Evolutionary conservation across 306 rosid species (phyloP).

Genomic region (Quercus aquifolioides): DNA sequence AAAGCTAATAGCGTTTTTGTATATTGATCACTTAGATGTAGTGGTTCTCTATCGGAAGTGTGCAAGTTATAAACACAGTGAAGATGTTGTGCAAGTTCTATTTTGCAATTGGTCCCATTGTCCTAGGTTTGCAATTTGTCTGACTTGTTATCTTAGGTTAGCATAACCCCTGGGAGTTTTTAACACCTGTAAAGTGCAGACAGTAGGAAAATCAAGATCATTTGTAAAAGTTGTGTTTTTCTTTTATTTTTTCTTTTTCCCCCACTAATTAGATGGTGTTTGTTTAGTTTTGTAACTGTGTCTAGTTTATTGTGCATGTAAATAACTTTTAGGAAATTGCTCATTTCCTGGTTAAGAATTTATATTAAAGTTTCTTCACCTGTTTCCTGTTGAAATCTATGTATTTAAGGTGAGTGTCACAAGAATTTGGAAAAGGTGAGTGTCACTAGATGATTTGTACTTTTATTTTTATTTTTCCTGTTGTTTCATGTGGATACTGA

Average conservation of each 20-base stretch:
- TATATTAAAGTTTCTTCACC: too few relatives aligned
- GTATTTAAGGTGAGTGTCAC: too few relatives aligned
- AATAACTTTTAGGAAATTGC: not conserved
- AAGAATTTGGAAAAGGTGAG: too few relatives aligned
- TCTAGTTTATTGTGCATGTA: not conserved
- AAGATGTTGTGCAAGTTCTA: constrained; percentile 34
- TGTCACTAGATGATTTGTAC: not conserved
- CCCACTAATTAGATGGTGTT: too few relatives aligned
- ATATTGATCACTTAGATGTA: constrained; percentile 19
- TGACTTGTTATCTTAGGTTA: constrained; percentile 63
- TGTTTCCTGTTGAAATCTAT: too few relatives aligned
- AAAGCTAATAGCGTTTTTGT: constrained; percentile 37
- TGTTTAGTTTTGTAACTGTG: not conserved
- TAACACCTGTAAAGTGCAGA: constrained; percentile 51
- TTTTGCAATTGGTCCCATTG: constrained; percentile 33
- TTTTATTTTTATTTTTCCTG: not conserved
- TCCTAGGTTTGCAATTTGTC: constrained; percentile 39
- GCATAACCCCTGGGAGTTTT: constrained; percentile 48
- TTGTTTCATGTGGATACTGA: not conserved
- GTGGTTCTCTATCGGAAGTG: constrained; percentile 15
- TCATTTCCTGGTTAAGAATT: too few relatives aligned
- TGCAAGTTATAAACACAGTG: constrained; percentile 22
- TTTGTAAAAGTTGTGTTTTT: constrained; percentile 28
- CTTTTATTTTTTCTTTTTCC: not conserved
- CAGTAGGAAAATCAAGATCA: constrained; percentile 27